Percentiles rank a stretch among this genome's conserved stretches.
These are phyloP conservation scores for Globisporangium polare DNA, from an alignment of 352 stramenopile genomes.

Conservation along the genomic window DNA sequence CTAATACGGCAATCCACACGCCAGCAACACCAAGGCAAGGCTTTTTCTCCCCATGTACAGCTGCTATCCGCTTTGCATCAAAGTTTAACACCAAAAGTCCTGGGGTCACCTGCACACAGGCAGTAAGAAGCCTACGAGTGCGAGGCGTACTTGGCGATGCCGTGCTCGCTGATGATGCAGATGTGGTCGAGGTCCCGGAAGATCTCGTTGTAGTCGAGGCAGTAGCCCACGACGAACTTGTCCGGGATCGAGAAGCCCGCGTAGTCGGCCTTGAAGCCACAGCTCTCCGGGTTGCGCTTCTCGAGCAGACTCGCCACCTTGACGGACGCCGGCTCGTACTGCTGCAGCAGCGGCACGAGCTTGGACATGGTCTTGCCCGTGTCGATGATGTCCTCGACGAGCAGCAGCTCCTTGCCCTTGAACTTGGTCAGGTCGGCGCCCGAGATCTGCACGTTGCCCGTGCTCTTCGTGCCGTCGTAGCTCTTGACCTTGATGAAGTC, in stretches of 20 bases:
- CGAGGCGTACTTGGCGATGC: slow-evolving; percentile 85
- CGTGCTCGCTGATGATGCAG: slow-evolving; percentile 91
- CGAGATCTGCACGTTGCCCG: slow-evolving; percentile 90
- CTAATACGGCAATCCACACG: not conserved
- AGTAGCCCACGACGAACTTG: slow-evolving; percentile 95
- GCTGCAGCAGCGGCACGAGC: slow-evolving; percentile 85
- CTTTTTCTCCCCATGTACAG: not conserved
- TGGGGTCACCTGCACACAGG: not conserved
- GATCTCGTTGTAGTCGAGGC: slow-evolving; percentile 97
- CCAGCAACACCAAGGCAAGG: not conserved
- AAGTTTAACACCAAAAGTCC: not conserved
- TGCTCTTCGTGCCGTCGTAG: slow-evolving; percentile 91
- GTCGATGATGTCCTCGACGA: slow-evolving; percentile 98
- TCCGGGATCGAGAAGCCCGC: slow-evolving; percentile 96
- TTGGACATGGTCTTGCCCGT: slow-evolving; percentile 93
- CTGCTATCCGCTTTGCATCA: not conserved
- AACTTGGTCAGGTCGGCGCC: slow-evolving; percentile 84
- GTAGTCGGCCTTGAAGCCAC: slow-evolving; percentile 92
- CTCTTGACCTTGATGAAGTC: slow-evolving; percentile 95
- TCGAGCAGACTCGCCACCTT: slow-evolving; percentile 91
- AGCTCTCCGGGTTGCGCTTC: slow-evolving; percentile 90
- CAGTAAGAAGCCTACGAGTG: slow-evolving; percentile 26
- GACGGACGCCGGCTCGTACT: slow-evolving; percentile 79
- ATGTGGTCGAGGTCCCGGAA: slow-evolving; percentile 96
- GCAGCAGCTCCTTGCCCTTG: slow-evolving; percentile 88